Conservation (phyloP, 129 eudicot genomes). For the Flaveria bidentis region DNA sequence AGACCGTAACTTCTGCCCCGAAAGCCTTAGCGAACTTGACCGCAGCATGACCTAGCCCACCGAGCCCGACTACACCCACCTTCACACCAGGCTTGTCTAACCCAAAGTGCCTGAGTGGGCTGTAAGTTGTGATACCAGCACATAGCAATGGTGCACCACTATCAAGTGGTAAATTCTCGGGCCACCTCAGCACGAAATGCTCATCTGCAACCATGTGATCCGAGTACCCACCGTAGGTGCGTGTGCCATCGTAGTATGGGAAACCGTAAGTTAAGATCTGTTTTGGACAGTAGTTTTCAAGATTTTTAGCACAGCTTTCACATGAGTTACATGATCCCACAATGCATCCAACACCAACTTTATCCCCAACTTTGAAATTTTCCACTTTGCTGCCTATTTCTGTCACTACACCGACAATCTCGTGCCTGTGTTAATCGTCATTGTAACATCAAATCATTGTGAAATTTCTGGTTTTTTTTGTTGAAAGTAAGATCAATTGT, state of each 20-base stretch:
- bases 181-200: slow-evolving; percentile 48
- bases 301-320: slow-evolving; percentile 39
- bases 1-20: slow-evolving; percentile 54
- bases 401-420: slow-evolving; percentile 53
- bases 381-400: slow-evolving; percentile 54
- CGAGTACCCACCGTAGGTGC: slow-evolving; percentile 61
- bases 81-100: slow-evolving; percentile 52
- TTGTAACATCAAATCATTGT: not conserved
- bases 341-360: slow-evolving; percentile 63
- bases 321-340: slow-evolving; percentile 57
- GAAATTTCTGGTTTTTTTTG: not conserved
- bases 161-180: slow-evolving; percentile 55
- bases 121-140: slow-evolving; percentile 72
- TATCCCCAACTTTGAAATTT: slow-evolving; percentile 57
- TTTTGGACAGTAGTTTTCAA: slow-evolving; percentile 54
- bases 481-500: too few species aligned
- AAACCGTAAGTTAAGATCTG: slow-evolving; percentile 37
- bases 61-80: slow-evolving; percentile 64
- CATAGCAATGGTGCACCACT: slow-evolving; percentile 59
- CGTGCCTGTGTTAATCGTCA: slow-evolving; percentile 46
- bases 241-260: slow-evolving; percentile 48
- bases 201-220: slow-evolving; percentile 57
- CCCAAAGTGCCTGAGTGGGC: slow-evolving; percentile 57
- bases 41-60: slow-evolving; percentile 58
- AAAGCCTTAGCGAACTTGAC: slow-evolving; percentile 63